Evolutionary conservation across 1,139 yeast species (phyloP).

Genomic region (Suhomyces wounanorum): DNA sequence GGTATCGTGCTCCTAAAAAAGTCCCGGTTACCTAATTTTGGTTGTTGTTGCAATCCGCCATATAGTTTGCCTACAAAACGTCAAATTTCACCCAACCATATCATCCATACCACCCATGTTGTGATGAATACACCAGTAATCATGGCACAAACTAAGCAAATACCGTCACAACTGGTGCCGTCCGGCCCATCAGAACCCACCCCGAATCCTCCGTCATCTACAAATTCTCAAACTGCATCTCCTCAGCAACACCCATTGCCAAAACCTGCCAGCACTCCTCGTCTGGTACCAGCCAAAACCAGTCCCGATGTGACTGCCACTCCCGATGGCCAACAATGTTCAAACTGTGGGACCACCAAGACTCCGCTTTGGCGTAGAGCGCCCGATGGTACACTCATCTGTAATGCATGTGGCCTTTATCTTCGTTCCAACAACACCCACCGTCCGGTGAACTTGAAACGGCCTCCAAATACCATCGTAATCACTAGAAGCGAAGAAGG

Average conservation of each 20-base stretch:
- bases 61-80: neutral
- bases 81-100: neutral
- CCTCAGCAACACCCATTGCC: neutral
- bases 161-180: conserved; percentile 5
- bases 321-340: conserved; percentile 51
- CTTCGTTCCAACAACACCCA: conserved; percentile 55
- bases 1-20: no score
- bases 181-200: neutral
- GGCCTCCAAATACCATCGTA: conserved; percentile 62
- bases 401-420: conserved; percentile 73
- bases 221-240: neutral
- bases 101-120: neutral
- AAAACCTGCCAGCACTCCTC: conserved; percentile 1
- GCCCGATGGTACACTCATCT: conserved; percentile 63
- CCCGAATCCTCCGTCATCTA: neutral
- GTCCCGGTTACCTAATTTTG: no score
- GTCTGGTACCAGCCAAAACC: neutral
- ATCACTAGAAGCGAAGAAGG: conserved; percentile 51
- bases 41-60: neutral
- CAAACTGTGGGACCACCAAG: conserved; percentile 67
- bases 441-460: conserved; percentile 61
- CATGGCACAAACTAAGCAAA: conserved; percentile 7
- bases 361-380: conserved; percentile 74
- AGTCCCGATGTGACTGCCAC: neutral
- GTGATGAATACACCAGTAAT: conserved; percentile 2